Base-by-base conservation (phyloP, 2,329 filamentous ascomycete genomes). In the Stagonosporopsis rhizophila region DNA sequence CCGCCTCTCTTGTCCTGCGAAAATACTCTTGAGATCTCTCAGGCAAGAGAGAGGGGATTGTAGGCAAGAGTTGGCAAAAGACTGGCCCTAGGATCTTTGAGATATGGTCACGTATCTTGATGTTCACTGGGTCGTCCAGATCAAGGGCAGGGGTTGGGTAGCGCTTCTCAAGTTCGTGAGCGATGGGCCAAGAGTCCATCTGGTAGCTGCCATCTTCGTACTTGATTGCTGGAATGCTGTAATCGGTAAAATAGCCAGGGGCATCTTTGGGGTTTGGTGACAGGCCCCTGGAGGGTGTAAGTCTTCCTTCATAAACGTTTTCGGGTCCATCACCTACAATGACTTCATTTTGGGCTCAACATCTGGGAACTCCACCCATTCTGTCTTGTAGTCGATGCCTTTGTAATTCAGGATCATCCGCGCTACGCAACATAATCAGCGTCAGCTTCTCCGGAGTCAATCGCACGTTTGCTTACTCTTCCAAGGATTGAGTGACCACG, bases 401-500 rank as follows among this genome's bases (percentile, higher is more conserved):
- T 91, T 91, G 77, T 82, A 89, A 75, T 90, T 91, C 40, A 91
- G 76, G 2, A 83, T 69, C 52, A 91, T 74, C 1, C 89, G 86
- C 40, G 85, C 88, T 90, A 32, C 15, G 14, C 30, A 39, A 6
- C 7, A 3, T 1, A 14, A 40, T 57, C 17, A 65, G 58, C 34
- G 25, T 2, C n/a, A 14, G 1, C 4, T n/a, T 5, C 4, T 30
- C 4, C 4, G 30, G 30, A n/a, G 11, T 12, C 6, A 3, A 27
- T 2, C 2, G 17, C 17, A n/a, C 4, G 9, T 20, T 19, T 27
- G 71, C 72, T 65, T 75, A 88, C 87, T 85, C 76, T 89, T 91
- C 88, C 87, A 91, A 0, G 88, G 84, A 69, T 91, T 91, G 41
- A 84, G 75, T 1, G 87, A 88, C 89, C 89, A 91, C 46, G 77